phyloP scores from a whole-genome alignment of 805 yeast genomes.

The Barnettozyma sp. region DNA sequence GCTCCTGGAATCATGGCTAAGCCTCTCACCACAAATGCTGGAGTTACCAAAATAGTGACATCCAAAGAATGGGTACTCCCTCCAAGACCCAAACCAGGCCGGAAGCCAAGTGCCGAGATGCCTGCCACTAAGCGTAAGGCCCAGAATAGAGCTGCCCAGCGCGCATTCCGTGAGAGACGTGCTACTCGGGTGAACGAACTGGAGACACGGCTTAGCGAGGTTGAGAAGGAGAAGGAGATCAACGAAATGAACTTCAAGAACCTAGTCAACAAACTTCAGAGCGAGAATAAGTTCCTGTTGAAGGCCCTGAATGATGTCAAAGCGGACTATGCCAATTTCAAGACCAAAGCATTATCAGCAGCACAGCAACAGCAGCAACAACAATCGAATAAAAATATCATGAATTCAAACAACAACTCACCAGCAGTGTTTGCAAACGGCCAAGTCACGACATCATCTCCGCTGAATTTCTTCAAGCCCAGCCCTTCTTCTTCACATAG shows the following conservation, averaged over 20 bases:
- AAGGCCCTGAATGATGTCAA: constrained; percentile 27
- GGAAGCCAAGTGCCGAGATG: constrained; percentile 58
- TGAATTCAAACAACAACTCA: constrained; percentile 15
- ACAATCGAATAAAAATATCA: constrained; percentile 13
- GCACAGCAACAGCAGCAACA: too few species aligned
- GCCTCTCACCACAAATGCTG: constrained; percentile 13
- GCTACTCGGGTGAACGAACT: constrained; percentile 77
- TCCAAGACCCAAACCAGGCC: constrained; percentile 70
- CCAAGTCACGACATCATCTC: constrained; percentile 22
- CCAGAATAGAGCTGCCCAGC: constrained; percentile 89
- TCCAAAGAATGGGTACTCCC: constrained; percentile 76
- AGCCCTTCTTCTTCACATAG: constrained; percentile 22
- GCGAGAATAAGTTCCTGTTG: constrained; percentile 31
- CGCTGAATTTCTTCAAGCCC: constrained; percentile 43
- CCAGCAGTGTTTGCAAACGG: constrained; percentile 24
- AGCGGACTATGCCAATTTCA: constrained; percentile 20
- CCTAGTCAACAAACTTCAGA: constrained; percentile 18
- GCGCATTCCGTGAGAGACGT: constrained; percentile 83
- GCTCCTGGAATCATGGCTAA: constrained; percentile 10
- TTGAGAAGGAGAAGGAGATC: constrained; percentile 58
- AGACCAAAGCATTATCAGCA: constrained; percentile 12
- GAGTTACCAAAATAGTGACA: constrained; percentile 44
- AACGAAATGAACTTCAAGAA: constrained; percentile 35
- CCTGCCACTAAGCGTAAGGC: constrained; percentile 85
- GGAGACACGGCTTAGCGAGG: constrained; percentile 58